Evolutionary conservation across 805 yeast species (phyloP), one percentile per base, ranked within the genome.

Genomic region (Wickerhamomyces sydowiorum): DNA sequence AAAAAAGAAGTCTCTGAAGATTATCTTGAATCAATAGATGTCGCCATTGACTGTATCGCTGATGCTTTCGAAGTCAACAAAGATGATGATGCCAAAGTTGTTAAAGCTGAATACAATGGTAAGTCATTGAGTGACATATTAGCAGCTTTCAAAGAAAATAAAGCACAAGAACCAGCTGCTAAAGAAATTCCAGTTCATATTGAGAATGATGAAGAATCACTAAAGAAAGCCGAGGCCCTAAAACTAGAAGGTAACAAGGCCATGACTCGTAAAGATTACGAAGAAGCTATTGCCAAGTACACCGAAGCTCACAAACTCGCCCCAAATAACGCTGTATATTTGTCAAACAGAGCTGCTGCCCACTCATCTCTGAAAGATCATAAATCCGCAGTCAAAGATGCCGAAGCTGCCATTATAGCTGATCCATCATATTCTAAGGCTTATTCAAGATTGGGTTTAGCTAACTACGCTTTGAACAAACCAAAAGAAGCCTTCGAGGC

Each of bases 291-390:
- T 40, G 75, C 72, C 20, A 78, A 82, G 51, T 93, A 93, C 65
- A 75, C 95, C 7, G 79, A 77, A 41, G 98, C 98, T 10, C 77
- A 93, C 52, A 77, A 66, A 20, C 64, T 82, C 47, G 72, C 80
- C 50, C 79, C 89, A 42, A 62, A 72, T 15, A 89, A 88, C 61
- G 89, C 90, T 15, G 86, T 93, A 18, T 93, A 82, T 64, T 78
- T 76, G 47, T 89, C 98, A 28, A 93, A 93, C 68, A 80, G 99
- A 59, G 98, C 99, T 13, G 99, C 99, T 34, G 98, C 98, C 3
- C 80, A 86, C 65, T 85, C 96, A 10, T 86, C 96, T 6, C 56
- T 76, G 24, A 75, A 78, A 48, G 70, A 88, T 46, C 90, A 86
- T 59, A 83, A 78, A 14, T 68, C 75, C 48, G 98, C 99, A 3